phyloP scores from a whole-genome alignment of 2,329 filamentous ascomycete species.

The Thielaviopsis musarum region DNA sequence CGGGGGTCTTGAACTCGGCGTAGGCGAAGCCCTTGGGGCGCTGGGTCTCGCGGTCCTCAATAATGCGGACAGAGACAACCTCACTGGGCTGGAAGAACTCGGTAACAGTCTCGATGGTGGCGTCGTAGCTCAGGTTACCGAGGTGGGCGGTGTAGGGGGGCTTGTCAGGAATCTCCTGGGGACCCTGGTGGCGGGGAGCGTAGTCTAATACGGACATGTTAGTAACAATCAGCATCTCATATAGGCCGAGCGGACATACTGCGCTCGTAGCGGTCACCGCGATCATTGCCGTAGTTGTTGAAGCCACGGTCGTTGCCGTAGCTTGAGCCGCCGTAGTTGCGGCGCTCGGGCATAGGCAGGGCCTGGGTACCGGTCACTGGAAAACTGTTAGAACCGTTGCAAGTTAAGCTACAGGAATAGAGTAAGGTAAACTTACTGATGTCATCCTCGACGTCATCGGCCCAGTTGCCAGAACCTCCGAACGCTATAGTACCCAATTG shows the following conservation, averaged over 20 bases:
- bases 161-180: slow-evolving; percentile 59
- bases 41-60: slow-evolving; percentile 85
- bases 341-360: slow-evolving; percentile 33
- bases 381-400: neutral
- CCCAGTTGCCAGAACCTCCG: slow-evolving; percentile 62
- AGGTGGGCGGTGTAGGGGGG: slow-evolving; percentile 93
- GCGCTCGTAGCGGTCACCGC: slow-evolving; percentile 1
- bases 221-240: no score
- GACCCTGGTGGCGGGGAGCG: slow-evolving; percentile 54
- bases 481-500: slow-evolving; percentile 21
- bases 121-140: slow-evolving; percentile 92
- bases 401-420: neutral
- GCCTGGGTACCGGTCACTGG: slow-evolving; percentile 34
- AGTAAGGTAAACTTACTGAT: slow-evolving; percentile 42
- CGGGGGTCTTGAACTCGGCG: slow-evolving; percentile 76
- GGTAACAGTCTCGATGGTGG: slow-evolving; percentile 63
- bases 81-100: slow-evolving; percentile 77
- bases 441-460: slow-evolving; percentile 93
- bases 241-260: neutral
- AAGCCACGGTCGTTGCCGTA: slow-evolving; percentile 19
- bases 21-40: slow-evolving; percentile 98
- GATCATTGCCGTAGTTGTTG: neutral
- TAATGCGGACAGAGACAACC: slow-evolving; percentile 82
- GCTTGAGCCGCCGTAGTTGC: slow-evolving; percentile 20
- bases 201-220: slow-evolving; percentile 28